A percentile compares a stretch with the other conserved stretches of the same genome.
These are phyloP conservation scores for Emergomyces africanus DNA, from an alignment of 2,329 filamentous ascomycete species.

Conservation along the genomic window DNA sequence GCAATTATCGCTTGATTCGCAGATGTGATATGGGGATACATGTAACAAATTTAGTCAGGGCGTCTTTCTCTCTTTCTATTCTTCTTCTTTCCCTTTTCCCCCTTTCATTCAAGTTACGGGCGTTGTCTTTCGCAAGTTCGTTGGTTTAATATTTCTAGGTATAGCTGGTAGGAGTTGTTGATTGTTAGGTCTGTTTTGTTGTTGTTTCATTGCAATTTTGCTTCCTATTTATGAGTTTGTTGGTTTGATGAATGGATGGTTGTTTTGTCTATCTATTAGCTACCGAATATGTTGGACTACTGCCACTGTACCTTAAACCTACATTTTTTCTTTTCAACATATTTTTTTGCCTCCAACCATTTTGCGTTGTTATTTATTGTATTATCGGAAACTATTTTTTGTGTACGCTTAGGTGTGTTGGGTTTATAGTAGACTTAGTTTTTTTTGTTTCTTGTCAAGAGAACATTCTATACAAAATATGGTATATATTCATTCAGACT, in stretches of 20 bases:
- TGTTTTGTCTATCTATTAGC: background rate
- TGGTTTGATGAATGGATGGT: background rate
- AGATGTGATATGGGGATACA: background rate
- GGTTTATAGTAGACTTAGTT: background rate
- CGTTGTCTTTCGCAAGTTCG: background rate
- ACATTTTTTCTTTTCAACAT: background rate
- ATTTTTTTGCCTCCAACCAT: background rate
- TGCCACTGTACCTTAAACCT: background rate
- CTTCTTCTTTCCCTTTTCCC: background rate
- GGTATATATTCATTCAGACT: background rate
- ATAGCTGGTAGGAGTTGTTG: background rate
- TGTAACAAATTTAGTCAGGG: background rate
- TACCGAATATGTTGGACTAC: background rate
- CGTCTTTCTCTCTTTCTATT: constrained; percentile 7
- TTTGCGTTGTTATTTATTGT: background rate
- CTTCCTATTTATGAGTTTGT: background rate
- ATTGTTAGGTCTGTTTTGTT: background rate
- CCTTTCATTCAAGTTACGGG: background rate
- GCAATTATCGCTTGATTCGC: too few species aligned
- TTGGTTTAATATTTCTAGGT: background rate
- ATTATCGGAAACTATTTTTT: background rate
- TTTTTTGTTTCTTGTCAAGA: background rate
- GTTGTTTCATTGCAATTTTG: background rate
- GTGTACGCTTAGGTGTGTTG: background rate
- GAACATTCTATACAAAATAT: background rate